A percentile compares a stretch with the other conserved stretches of the same genome.
Conservation (phyloP, 805 yeast genomes). For the Saturnispora kantuleensis region DNA sequence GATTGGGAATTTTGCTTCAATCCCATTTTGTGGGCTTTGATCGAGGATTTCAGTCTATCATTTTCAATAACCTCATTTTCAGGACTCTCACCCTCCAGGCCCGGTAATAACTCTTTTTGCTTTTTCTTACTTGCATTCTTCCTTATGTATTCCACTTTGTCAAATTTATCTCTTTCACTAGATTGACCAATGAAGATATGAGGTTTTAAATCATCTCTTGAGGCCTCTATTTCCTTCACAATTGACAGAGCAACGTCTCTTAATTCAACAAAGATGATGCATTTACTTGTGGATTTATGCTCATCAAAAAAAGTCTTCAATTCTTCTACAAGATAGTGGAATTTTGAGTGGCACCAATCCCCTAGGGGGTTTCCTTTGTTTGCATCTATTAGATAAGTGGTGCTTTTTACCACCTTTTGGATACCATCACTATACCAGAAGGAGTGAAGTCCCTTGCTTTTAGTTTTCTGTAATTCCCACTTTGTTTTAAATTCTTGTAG, state of each 20-base stretch:
- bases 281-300: slow-evolving; percentile 26
- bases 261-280: slow-evolving; percentile 78
- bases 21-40: slow-evolving; percentile 67
- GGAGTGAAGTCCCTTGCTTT: slow-evolving; percentile 50
- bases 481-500: slow-evolving; percentile 49
- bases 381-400: slow-evolving; percentile 35
- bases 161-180: slow-evolving; percentile 59
- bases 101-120: not conserved
- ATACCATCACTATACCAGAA: slow-evolving; percentile 43
- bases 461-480: slow-evolving; percentile 45
- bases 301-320: slow-evolving; percentile 40
- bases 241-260: slow-evolving; percentile 89
- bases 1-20: slow-evolving; percentile 89
- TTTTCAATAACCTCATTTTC: slow-evolving; percentile 13
- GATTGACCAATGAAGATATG: slow-evolving; percentile 93
- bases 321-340: slow-evolving; percentile 49
- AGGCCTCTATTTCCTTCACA: slow-evolving; percentile 40
- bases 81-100: not conserved
- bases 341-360: slow-evolving; percentile 58
- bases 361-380: slow-evolving; percentile 24
- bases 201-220: slow-evolving; percentile 39
- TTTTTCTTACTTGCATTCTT: slow-evolving; percentile 27
- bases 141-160: slow-evolving; percentile 33
- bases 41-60: slow-evolving; percentile 50
- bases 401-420: slow-evolving; percentile 30